Evolutionary conservation across 495 filamentous ascomycete species (phyloP).

Genomic region (Hyaloscypha hepaticicola): DNA sequence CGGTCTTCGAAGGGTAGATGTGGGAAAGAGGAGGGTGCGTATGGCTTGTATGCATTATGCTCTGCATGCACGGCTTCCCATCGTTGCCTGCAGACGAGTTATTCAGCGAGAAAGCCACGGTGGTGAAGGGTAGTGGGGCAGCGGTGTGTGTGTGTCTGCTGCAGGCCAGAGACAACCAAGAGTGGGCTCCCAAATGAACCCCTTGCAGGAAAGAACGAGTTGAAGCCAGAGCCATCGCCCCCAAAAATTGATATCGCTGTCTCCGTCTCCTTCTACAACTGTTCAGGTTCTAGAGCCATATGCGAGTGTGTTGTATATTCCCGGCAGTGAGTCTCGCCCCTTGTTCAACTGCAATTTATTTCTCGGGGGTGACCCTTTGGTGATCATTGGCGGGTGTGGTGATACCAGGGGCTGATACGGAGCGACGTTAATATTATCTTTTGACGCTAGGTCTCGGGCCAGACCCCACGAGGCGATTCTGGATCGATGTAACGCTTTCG

Average conservation of each 20-base stretch:
- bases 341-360: background rate
- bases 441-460: background rate
- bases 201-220: background rate
- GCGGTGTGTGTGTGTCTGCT: background rate
- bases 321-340: background rate
- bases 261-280: background rate
- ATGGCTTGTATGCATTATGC: background rate
- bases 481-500: background rate
- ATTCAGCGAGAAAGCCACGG: background rate
- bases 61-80: background rate
- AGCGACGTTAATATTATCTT: background rate
- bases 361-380: background rate
- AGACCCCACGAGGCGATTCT: background rate
- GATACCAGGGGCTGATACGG: background rate
- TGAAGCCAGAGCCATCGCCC: background rate
- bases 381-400: background rate
- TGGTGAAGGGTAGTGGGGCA: background rate
- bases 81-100: background rate
- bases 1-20: background rate
- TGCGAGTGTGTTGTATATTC: background rate
- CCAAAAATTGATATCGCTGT: no score
- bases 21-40: no score
- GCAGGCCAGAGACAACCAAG: background rate
- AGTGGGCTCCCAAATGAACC: background rate
- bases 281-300: background rate